Conservation (phyloP, 495 filamentous ascomycete genomes). For the Emericellopsis terricola region DNA sequence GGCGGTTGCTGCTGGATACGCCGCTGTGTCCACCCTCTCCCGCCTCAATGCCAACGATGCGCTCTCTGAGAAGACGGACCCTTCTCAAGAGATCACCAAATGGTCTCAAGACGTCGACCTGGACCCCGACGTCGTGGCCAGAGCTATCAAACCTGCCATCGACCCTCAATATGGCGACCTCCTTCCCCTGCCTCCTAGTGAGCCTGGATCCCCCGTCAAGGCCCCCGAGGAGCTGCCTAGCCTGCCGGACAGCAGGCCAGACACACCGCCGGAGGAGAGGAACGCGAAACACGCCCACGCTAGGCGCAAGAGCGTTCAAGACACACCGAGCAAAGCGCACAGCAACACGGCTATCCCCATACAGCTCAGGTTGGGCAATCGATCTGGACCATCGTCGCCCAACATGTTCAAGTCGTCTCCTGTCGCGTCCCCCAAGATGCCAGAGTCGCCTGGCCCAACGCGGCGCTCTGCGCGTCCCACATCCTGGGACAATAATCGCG, state of each 20-base stretch:
- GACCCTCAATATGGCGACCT: slow-evolving; percentile 37
- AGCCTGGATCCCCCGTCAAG: slow-evolving; percentile 23
- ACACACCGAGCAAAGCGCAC: slow-evolving; percentile 7
- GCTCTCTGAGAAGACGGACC: slow-evolving; percentile 7
- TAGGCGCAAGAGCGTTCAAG: slow-evolving; percentile 17
- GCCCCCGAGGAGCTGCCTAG: slow-evolving; percentile 19
- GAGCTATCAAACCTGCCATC: slow-evolving; percentile 34
- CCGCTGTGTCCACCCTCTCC: slow-evolving; percentile 22
- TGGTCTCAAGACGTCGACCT: slow-evolving; percentile 17
- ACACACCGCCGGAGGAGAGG: slow-evolving; percentile 22
- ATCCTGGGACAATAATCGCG: slow-evolving; percentile 29
- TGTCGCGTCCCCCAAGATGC: background rate
- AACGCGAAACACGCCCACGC: slow-evolving; percentile 8
- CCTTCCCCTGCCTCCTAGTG: slow-evolving; percentile 34
- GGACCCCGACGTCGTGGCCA: slow-evolving; percentile 31
- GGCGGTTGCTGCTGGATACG: slow-evolving; percentile 21
- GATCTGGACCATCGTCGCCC: slow-evolving; percentile 25
- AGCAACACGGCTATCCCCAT: slow-evolving; percentile 34
- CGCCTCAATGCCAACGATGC: slow-evolving; percentile 22
- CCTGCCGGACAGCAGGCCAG: slow-evolving; percentile 33
- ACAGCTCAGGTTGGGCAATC: slow-evolving; percentile 24
- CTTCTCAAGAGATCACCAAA: slow-evolving; percentile 6
- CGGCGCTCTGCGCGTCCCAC: slow-evolving; percentile 16
- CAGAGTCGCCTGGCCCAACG: slow-evolving; percentile 14
- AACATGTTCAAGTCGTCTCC: slow-evolving; percentile 16